phyloP scores from a whole-genome alignment of 768 basidiomycete genomes.

The Butyriboletus loyo region DNA sequence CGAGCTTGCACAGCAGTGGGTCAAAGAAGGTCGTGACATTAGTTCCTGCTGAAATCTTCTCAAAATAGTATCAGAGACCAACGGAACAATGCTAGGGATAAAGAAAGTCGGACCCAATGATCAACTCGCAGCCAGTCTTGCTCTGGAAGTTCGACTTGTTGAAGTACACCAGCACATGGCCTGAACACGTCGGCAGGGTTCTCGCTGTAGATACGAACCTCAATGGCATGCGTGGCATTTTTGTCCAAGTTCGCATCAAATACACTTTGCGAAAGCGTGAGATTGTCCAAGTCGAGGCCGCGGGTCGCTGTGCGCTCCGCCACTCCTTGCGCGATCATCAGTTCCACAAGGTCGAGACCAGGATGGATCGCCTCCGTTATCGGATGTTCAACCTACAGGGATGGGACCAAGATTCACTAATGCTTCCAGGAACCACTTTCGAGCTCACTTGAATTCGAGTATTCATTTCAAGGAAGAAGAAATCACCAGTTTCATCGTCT shows the following conservation, averaged over 20 bases:
- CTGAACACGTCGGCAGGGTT: slow-evolving; percentile 55
- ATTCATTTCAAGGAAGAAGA: slow-evolving; percentile 75
- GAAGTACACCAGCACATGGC: slow-evolving; percentile 62
- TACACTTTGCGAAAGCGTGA: slow-evolving; percentile 37
- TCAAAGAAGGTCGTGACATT: slow-evolving; percentile 54
- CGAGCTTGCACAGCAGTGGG: slow-evolving; percentile 57
- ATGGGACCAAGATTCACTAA: neutral
- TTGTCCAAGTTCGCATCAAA: slow-evolving; percentile 30
- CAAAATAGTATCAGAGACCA: neutral
- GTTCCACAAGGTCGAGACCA: slow-evolving; percentile 56
- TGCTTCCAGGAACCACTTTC: neutral
- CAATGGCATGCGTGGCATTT: slow-evolving; percentile 41
- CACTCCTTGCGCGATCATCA: slow-evolving; percentile 62
- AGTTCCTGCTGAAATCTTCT: slow-evolving; percentile 48
- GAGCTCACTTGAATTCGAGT: slow-evolving; percentile 52
- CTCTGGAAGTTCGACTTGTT: slow-evolving; percentile 43
- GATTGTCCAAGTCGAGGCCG: slow-evolving; percentile 15
- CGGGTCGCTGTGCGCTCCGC: slow-evolving; percentile 28
- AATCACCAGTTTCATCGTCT: slow-evolving; percentile 47
- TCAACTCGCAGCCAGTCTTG: slow-evolving; percentile 60
- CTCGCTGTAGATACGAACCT: slow-evolving; percentile 61
- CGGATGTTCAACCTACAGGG: slow-evolving; percentile 61
- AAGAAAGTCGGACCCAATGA: slow-evolving; percentile 43
- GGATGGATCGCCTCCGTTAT: slow-evolving; percentile 57
- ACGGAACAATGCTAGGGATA: neutral